Evolutionary conservation across 352 stramenopile species (phyloP).

Genomic region (Globisporangium spinosum): DNA sequence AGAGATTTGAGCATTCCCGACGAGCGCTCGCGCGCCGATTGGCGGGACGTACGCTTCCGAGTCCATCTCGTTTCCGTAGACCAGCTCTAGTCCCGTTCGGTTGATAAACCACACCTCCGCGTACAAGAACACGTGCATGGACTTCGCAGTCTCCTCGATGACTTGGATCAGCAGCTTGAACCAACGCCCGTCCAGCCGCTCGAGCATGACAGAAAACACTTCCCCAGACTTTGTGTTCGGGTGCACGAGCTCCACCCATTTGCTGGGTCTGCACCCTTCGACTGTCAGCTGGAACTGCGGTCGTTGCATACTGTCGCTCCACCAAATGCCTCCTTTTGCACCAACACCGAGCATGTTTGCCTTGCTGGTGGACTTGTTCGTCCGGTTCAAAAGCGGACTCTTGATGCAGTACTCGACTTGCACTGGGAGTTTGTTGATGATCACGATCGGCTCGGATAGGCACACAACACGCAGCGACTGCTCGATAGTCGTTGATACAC

Average conservation of each 20-base stretch:
- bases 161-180: slow-evolving; percentile 75
- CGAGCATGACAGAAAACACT: slow-evolving; percentile 59
- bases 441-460: slow-evolving; percentile 63
- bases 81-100: slow-evolving; percentile 64
- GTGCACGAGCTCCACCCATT: slow-evolving; percentile 67
- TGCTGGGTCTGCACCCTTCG: slow-evolving; percentile 54
- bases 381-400: slow-evolving; percentile 30
- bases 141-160: slow-evolving; percentile 36
- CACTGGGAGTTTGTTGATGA: slow-evolving; percentile 80
- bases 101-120: slow-evolving; percentile 84
- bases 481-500: slow-evolving; percentile 56
- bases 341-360: slow-evolving; percentile 48
- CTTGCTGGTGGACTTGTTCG: slow-evolving; percentile 30
- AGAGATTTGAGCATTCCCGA: slow-evolving; percentile 72
- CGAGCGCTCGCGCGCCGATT: slow-evolving; percentile 44
- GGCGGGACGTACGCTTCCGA: slow-evolving; percentile 59
- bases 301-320: slow-evolving; percentile 56
- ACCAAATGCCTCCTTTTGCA: slow-evolving; percentile 70
- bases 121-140: slow-evolving; percentile 47
- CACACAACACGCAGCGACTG: slow-evolving; percentile 63
- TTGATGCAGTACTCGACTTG: slow-evolving; percentile 52
- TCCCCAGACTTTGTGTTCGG: slow-evolving; percentile 39
- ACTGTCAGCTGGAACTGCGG: slow-evolving; percentile 69
- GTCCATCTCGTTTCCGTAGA: slow-evolving; percentile 69
- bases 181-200: slow-evolving; percentile 50